Conservation (phyloP, 1,284 basidiomycete genomes). For the Ceratobasidium sp. region DNA sequence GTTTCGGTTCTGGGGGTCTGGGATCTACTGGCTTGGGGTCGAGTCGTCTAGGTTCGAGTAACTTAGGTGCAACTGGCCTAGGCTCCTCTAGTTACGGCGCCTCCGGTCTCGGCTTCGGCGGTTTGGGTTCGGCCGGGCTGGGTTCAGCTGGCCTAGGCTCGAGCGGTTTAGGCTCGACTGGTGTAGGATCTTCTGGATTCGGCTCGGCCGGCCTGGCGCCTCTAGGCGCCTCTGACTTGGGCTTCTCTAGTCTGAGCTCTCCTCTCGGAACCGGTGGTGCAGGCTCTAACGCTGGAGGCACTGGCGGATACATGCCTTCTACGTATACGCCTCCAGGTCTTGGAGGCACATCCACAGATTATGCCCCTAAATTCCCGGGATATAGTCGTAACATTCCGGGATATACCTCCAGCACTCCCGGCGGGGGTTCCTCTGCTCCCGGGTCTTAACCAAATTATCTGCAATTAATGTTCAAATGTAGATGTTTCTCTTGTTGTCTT, state of each 20-base stretch:
- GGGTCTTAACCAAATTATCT: not conserved
- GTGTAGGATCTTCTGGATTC: too few relatives aligned
- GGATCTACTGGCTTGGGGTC: not conserved
- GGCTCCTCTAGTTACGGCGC: too few relatives aligned
- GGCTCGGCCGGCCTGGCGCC: not conserved
- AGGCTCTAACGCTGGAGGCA: not conserved
- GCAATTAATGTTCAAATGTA: too few relatives aligned
- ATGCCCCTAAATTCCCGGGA: not conserved
- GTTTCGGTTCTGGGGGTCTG: too few relatives aligned
- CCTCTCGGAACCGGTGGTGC: too few relatives aligned
- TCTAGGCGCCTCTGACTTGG: not conserved
- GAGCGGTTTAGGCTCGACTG: not conserved
- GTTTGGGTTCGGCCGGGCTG: not conserved
- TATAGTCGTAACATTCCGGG: slow-evolving; percentile 6
- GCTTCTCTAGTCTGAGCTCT: too few relatives aligned
- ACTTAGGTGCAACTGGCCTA: not conserved
- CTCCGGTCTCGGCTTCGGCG: not conserved
- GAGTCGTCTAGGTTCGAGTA: not conserved
- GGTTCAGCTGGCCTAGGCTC: not conserved
- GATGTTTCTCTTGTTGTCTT: too few relatives aligned
- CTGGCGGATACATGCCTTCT: not conserved
- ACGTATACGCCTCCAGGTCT: not conserved
- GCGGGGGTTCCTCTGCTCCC: not conserved
- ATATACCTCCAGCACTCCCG: not conserved
- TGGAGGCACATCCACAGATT: not conserved